A percentile compares a stretch with the other conserved stretches of the same genome.
phyloP scores from a whole-genome alignment of 805 yeast species.

The Wickerhamiella dianesei region DNA sequence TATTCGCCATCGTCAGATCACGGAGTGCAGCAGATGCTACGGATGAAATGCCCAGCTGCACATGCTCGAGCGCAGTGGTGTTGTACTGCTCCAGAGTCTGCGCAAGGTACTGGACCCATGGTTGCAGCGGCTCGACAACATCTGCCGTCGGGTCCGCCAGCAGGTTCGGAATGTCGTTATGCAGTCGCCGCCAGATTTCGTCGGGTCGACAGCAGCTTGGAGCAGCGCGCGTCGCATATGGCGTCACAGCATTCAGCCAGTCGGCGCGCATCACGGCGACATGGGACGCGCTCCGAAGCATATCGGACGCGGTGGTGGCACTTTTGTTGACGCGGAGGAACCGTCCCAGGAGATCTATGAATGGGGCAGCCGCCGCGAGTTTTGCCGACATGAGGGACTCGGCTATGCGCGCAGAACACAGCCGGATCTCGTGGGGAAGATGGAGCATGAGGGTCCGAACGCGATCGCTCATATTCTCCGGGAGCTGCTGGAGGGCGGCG shows the following conservation, averaged over 20 bases:
- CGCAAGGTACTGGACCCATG: conserved; percentile 29
- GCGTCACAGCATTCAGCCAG: conserved; percentile 43
- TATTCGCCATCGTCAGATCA: conserved; percentile 35
- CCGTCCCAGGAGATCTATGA: conserved; percentile 40
- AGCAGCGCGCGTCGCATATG: conserved; percentile 35
- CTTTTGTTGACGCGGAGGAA: conserved; percentile 43
- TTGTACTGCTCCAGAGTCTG: conserved; percentile 35
- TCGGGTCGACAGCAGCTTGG: conserved; percentile 21
- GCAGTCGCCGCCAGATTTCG: conserved; percentile 4
- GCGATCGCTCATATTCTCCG: conserved; percentile 39
- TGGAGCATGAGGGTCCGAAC: conserved; percentile 40
- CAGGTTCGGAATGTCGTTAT: conserved; percentile 21
- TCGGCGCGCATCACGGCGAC: conserved; percentile 40
- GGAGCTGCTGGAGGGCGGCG: conserved; percentile 43
- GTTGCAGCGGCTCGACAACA: conserved; percentile 5
- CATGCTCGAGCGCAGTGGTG: background rate
- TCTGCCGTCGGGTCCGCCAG: conserved; percentile 7
- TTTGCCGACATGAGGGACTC: conserved; percentile 38
- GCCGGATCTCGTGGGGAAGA: conserved; percentile 30
- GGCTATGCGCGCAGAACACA: conserved; percentile 30
- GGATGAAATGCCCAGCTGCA: conserved; percentile 28
- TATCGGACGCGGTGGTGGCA: conserved; percentile 36
- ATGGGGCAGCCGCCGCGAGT: conserved; percentile 38
- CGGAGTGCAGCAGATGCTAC: conserved; percentile 11
- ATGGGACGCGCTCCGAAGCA: conserved; percentile 33